These are phyloP conservation scores for Boletus eberwhitei DNA, from an alignment of 768 basidiomycete species.

Conservation along the genomic window DNA sequence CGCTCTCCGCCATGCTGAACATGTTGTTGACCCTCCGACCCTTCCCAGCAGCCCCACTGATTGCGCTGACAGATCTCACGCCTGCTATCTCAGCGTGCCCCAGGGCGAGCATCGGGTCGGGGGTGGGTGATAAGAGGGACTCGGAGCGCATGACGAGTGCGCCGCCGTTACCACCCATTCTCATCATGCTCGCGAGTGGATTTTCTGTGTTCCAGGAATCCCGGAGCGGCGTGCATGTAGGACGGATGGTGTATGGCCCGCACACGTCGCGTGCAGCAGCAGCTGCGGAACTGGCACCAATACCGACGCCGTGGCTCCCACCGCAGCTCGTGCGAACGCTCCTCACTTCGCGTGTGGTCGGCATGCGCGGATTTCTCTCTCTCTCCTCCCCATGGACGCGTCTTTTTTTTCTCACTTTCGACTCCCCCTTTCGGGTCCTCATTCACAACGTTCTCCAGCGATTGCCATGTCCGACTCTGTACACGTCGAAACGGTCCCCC, in stretches of 20 bases:
- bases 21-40: slow-evolving; percentile 33
- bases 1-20: slow-evolving; percentile 31
- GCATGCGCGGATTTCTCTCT: slow-evolving; percentile 21
- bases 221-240: slow-evolving; percentile 19
- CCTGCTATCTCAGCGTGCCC: slow-evolving; percentile 7
- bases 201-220: slow-evolving; percentile 17
- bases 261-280: slow-evolving; percentile 5
- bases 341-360: slow-evolving; percentile 16
- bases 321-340: slow-evolving; percentile 30
- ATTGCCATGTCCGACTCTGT: neutral
- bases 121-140: slow-evolving; percentile 2
- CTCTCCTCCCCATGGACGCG: neutral
- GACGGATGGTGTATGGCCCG: slow-evolving; percentile 19
- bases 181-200: slow-evolving; percentile 25
- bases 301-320: slow-evolving; percentile 33
- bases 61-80: slow-evolving; percentile 17
- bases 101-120: slow-evolving; percentile 3
- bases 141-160: slow-evolving; percentile 27
- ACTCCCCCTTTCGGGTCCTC: neutral
- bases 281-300: neutral
- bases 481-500: slow-evolving; percentile 10
- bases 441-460: neutral
- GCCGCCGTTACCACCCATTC: slow-evolving; percentile 32
- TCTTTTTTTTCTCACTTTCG: neutral
- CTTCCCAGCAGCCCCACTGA: slow-evolving; percentile 25